These are phyloP conservation scores for Plasmodium vivax DNA, from an alignment of 169 alveolate genomes.

Conservation along the genomic window DNA sequence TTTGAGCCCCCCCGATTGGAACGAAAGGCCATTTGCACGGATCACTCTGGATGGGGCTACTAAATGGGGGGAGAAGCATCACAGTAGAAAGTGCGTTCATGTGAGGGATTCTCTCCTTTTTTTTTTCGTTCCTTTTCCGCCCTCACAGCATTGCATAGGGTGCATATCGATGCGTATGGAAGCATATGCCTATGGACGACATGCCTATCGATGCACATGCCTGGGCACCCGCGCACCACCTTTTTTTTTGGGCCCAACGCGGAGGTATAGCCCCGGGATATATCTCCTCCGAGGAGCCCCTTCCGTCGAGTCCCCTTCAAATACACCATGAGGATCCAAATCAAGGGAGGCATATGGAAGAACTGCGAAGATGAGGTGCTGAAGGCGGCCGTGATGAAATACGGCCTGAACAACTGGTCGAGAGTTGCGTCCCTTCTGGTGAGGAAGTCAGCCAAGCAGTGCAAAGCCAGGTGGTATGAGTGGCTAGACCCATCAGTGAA, in stretches of 20 bases:
- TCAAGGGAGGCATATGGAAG: constrained; percentile 99
- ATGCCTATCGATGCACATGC: too few species aligned
- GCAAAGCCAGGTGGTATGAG: constrained; percentile 99
- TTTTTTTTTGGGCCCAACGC: neutral
- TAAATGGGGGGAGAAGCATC: neutral
- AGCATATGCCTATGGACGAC: neutral
- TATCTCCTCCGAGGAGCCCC: neutral
- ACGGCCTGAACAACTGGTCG: constrained; percentile 99
- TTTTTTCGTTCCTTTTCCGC: neutral
- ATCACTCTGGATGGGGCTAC: neutral
- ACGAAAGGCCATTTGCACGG: neutral
- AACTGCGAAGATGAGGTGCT: constrained; percentile 99
- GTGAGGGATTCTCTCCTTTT: neutral
- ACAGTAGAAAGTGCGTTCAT: neutral
- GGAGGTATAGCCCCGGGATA: neutral
- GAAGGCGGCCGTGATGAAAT: constrained; percentile 99
- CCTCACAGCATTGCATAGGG: neutral
- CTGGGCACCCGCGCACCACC: neutral
- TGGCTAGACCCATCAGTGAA: constrained; percentile 99
- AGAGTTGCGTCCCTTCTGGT: constrained; percentile 98
- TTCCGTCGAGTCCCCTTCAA: neutral
- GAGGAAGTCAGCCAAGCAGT: constrained; percentile 98
- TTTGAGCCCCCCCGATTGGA: neutral
- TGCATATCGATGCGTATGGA: neutral
- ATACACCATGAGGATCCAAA: constrained; percentile 93